These are phyloP conservation scores for Penicillium steckii DNA, from an alignment of 495 filamentous ascomycete genomes.

Conservation along the genomic window DNA sequence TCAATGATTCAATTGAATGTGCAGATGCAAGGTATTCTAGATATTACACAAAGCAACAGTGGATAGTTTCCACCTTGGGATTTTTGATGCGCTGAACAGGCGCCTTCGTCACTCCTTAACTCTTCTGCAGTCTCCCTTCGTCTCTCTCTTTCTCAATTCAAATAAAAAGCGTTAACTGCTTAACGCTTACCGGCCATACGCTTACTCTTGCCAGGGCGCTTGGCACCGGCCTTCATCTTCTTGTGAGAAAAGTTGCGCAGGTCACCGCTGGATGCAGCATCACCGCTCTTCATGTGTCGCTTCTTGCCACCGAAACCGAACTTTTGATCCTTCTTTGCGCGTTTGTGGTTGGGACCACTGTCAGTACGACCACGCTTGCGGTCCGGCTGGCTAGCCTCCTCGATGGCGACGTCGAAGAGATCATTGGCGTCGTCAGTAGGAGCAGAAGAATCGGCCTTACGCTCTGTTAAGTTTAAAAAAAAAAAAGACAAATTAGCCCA, in stretches of 20 bases:
- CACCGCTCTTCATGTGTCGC: slow-evolving; percentile 80
- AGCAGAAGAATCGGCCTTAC: slow-evolving; percentile 67
- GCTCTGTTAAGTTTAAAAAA: slow-evolving; percentile 62
- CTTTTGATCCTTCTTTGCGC: slow-evolving; percentile 89
- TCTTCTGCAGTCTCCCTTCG: background rate
- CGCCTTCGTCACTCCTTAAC: slow-evolving; percentile 14
- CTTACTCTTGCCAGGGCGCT: slow-evolving; percentile 66
- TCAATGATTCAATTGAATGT: slow-evolving; percentile 17
- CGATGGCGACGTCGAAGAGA: slow-evolving; percentile 91
- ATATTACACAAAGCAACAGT: slow-evolving; percentile 25
- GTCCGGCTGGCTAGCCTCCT: slow-evolving; percentile 63
- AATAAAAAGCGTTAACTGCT: slow-evolving; percentile 5
- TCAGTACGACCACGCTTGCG: slow-evolving; percentile 37
- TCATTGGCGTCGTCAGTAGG: slow-evolving; percentile 72
- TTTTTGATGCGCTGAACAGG: slow-evolving; percentile 17
- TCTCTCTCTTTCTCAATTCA: background rate
- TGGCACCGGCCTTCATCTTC: slow-evolving; percentile 73
- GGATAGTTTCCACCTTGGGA: slow-evolving; percentile 11
- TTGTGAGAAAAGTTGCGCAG: slow-evolving; percentile 72
- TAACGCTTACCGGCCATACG: slow-evolving; percentile 24
- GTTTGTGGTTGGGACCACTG: slow-evolving; percentile 60
- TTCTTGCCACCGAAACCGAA: slow-evolving; percentile 97
- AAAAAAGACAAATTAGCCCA: slow-evolving; percentile 17
- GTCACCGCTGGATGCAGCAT: slow-evolving; percentile 76
- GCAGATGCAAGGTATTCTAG: slow-evolving; percentile 25